Evolutionary conservation across 257 asterid species (phyloP).

Genomic region (Schizonepeta tenuifolia): DNA sequence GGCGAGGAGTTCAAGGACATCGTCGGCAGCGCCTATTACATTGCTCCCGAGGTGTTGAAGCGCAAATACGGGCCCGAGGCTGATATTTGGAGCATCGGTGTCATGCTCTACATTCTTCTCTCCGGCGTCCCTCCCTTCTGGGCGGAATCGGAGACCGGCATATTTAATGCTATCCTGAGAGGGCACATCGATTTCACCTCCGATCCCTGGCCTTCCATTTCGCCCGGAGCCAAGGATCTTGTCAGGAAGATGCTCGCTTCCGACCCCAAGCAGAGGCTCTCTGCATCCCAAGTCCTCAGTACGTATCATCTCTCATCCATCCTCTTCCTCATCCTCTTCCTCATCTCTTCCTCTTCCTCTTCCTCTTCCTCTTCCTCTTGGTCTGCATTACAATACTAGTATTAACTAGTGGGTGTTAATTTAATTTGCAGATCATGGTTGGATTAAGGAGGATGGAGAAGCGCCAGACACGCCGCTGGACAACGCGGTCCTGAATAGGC

Average conservation of each 20-base stretch:
- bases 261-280: conserved; percentile 84
- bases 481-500: conserved; percentile 54
- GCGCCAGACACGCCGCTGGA: conserved; percentile 64
- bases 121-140: conserved; percentile 96
- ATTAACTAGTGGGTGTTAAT: too few relatives aligned
- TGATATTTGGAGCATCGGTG: conserved; percentile 96
- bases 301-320: too few relatives aligned
- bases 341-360: too few relatives aligned
- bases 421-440: conserved; percentile 54
- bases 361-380: too few relatives aligned
- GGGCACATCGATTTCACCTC: conserved; percentile 81
- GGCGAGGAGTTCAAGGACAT: conserved; percentile 88
- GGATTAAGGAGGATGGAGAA: conserved; percentile 74
- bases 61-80: conserved; percentile 93
- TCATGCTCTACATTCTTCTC: conserved; percentile 87
- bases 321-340: too few relatives aligned
- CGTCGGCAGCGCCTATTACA: conserved; percentile 96
- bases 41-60: conserved; percentile 95
- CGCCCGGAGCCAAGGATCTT: conserved; percentile 88
- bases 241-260: conserved; percentile 78
- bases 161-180: conserved; percentile 81
- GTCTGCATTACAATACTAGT: too few relatives aligned
- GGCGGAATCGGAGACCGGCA: conserved; percentile 96
- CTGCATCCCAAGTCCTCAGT: conserved; percentile 88
- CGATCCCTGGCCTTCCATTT: conserved; percentile 97